Evolutionary conservation across 495 filamentous ascomycete genomes (phyloP).

Genomic region (Daldinia concentrica): DNA sequence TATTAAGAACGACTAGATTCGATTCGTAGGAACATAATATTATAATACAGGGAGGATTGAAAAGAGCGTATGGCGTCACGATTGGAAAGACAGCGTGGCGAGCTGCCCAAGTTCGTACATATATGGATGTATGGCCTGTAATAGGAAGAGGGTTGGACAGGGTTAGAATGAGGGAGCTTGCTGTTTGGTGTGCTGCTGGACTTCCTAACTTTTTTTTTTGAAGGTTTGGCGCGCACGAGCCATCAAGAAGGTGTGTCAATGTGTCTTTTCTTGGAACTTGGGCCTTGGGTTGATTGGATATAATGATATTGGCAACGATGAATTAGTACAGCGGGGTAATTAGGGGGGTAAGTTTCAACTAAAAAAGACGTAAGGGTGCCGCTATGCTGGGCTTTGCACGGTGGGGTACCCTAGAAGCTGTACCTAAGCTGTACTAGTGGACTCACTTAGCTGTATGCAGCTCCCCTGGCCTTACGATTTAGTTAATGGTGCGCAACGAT

Average conservation of each 20-base stretch:
- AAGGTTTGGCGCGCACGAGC: background rate
- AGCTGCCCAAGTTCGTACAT: background rate
- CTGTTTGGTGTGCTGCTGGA: background rate
- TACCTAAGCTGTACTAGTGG: too few species aligned
- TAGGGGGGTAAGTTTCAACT: background rate
- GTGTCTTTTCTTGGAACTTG: background rate
- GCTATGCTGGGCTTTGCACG: background rate
- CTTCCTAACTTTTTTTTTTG: conserved; percentile 4
- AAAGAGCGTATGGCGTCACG: conserved; percentile 9
- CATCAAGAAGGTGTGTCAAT: background rate
- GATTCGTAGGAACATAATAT: conserved; percentile 19
- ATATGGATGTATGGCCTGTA: background rate
- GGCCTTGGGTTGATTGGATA: too few species aligned
- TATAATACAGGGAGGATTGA: conserved; percentile 14
- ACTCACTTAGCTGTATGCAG: conserved; percentile 1
- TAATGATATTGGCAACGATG: too few species aligned
- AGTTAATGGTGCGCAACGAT: background rate
- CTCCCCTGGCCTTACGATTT: background rate
- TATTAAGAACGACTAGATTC: conserved; percentile 12
- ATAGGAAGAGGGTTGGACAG: background rate
- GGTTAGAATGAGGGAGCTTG: conserved; percentile 6
- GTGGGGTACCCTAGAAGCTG: background rate
- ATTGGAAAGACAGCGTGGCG: conserved; percentile 13
- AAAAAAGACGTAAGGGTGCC: background rate
- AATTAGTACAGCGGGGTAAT: conserved; percentile 1